phyloP scores from a whole-genome alignment of 192 early-diverging fungal genomes.

The Glomus cerebriforme region DNA sequence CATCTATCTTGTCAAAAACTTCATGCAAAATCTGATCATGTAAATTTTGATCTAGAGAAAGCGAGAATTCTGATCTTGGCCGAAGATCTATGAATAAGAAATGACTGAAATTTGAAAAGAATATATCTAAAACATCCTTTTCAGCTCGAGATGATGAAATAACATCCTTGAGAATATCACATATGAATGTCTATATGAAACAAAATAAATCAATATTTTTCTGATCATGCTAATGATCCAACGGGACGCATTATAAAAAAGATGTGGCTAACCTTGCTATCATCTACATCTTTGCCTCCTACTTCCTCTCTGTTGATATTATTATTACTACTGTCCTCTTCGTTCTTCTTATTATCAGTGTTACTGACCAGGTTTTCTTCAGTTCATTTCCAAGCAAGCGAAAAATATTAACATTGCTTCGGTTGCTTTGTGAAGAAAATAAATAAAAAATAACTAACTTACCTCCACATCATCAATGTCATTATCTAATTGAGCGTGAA shows the following conservation, averaged over 20 bases:
- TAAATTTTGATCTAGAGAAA: constrained; percentile 7
- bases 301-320: constrained; percentile 22
- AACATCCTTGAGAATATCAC: constrained; percentile 6
- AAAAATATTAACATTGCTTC: background rate
- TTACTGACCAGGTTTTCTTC: background rate
- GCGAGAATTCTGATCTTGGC: background rate
- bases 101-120: constrained; percentile 6
- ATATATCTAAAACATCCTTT: constrained; percentile 14
- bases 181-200: constrained; percentile 1
- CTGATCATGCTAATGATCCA: no score
- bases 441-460: no score
- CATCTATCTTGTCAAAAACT: constrained; percentile 19
- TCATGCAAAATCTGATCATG: constrained; percentile 20
- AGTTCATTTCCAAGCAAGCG: background rate
- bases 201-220: constrained; percentile 1
- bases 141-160: constrained; percentile 18
- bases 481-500: background rate
- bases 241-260: no score
- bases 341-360: constrained; percentile 9
- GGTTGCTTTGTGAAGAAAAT: no score
- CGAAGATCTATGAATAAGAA: constrained; percentile 3
- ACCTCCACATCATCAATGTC: background rate
- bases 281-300: constrained; percentile 11
- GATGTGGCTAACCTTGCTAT: no score
- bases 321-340: constrained; percentile 10